phyloP scores from a whole-genome alignment of 352 stramenopile genomes.

The Pseudoperonospora humuli region DNA sequence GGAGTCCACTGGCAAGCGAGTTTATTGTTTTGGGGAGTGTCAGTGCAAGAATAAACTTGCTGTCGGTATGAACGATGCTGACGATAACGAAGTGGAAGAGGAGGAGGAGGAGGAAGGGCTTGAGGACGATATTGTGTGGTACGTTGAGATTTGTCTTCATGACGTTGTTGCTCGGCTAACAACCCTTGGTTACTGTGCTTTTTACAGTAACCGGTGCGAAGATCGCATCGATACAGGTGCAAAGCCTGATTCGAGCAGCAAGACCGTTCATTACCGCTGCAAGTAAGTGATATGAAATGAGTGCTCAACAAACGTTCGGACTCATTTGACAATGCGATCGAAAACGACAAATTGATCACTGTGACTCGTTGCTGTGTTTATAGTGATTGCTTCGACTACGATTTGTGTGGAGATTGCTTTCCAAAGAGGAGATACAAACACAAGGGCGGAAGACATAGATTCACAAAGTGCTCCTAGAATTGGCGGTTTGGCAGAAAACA shows the following conservation, averaged over 20 bases:
- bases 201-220: constrained; percentile 29
- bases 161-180: background rate
- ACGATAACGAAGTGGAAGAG: constrained; percentile 10
- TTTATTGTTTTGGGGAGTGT: constrained; percentile 36
- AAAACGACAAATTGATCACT: background rate
- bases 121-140: constrained; percentile 45
- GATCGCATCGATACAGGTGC: constrained; percentile 24
- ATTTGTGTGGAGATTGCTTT: constrained; percentile 53
- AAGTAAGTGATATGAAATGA: constrained; percentile 15
- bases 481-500: constrained; percentile 7
- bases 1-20: constrained; percentile 13
- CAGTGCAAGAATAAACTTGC: constrained; percentile 42
- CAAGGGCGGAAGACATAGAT: constrained; percentile 30
- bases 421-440: constrained; percentile 28
- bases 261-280: constrained; percentile 30
- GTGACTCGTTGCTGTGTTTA: constrained; percentile 4
- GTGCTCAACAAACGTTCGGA: background rate
- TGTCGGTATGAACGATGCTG: constrained; percentile 21
- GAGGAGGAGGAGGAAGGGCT: constrained; percentile 23
- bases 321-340: background rate
- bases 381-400: constrained; percentile 75
- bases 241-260: constrained; percentile 10
- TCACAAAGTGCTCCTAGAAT: constrained; percentile 32
- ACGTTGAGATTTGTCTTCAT: constrained; percentile 4
- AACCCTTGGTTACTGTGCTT: constrained; percentile 1